Percentiles rank a stretch among this genome's conserved stretches.
phyloP scores from a whole-genome alignment of 495 filamentous ascomycete species.

The Neurospora pannonica region DNA sequence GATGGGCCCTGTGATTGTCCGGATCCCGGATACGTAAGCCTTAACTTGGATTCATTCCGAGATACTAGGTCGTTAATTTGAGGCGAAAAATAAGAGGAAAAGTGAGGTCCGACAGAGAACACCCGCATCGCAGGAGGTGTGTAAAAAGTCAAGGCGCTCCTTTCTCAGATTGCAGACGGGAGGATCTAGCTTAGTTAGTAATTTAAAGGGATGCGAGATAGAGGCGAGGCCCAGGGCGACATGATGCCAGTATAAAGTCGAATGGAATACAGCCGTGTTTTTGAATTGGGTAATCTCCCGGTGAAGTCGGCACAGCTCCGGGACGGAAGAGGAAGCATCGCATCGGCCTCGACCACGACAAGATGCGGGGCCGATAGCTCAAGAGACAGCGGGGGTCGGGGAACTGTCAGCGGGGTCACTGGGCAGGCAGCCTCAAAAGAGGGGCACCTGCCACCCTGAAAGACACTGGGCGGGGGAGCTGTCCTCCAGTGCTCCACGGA shows the following conservation, averaged over 20 bases:
- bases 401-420: conserved; percentile 7
- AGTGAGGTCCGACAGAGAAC: background rate
- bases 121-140: background rate
- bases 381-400: background rate
- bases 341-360: background rate
- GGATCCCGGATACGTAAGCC: background rate
- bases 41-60: no score
- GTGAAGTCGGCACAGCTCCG: background rate
- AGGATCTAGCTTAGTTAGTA: background rate
- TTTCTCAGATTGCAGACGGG: background rate
- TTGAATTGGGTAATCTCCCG: background rate
- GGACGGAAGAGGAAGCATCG: background rate
- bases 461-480: conserved; percentile 16
- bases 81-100: no score
- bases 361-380: background rate
- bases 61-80: no score
- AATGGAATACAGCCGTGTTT: background rate
- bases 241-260: background rate
- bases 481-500: background rate
- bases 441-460: conserved; percentile 2
- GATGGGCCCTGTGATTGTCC: background rate
- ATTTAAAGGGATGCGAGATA: background rate
- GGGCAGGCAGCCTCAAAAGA: conserved; percentile 2
- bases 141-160: background rate
- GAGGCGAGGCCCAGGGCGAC: no score